These are phyloP conservation scores for Boechera retrofracta DNA, from an alignment of 345 rosid species.

Conservation along the genomic window DNA sequence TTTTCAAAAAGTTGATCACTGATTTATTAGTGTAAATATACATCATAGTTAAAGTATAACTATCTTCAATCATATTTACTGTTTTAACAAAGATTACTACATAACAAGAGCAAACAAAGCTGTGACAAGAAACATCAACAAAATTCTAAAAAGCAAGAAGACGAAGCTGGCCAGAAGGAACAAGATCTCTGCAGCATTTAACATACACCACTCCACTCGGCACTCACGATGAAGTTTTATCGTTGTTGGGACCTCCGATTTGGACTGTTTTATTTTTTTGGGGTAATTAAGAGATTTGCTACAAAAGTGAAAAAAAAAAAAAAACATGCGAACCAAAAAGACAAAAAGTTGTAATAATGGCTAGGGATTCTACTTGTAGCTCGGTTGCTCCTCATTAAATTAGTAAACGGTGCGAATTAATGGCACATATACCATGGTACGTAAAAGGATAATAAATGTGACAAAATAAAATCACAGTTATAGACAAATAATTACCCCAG, in stretches of 20 bases:
- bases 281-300: neutral
- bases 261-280: slow-evolving; percentile 7
- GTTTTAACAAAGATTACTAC: neutral
- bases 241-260: slow-evolving; percentile 33
- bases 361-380: slow-evolving; percentile 21
- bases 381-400: slow-evolving; percentile 38
- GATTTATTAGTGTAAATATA: neutral
- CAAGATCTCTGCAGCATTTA: slow-evolving; percentile 42
- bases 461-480: slow-evolving; percentile 12
- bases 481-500: slow-evolving; percentile 26
- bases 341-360: slow-evolving; percentile 37
- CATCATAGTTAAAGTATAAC: neutral
- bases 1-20: neutral
- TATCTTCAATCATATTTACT: neutral
- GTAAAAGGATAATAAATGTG: slow-evolving; percentile 31
- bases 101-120: slow-evolving; percentile 28
- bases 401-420: slow-evolving; percentile 33
- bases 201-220: slow-evolving; percentile 34
- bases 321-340: slow-evolving; percentile 10
- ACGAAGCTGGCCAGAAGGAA: slow-evolving; percentile 31
- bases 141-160: slow-evolving; percentile 42
- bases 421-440: slow-evolving; percentile 16
- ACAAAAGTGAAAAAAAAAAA: neutral
- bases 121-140: slow-evolving; percentile 32
- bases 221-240: slow-evolving; percentile 9